A percentile compares a stretch with the other conserved stretches of the same genome.
These are phyloP conservation scores for Neurospora tetrasperma DNA, from an alignment of 495 filamentous ascomycete species.

Conservation along the genomic window DNA sequence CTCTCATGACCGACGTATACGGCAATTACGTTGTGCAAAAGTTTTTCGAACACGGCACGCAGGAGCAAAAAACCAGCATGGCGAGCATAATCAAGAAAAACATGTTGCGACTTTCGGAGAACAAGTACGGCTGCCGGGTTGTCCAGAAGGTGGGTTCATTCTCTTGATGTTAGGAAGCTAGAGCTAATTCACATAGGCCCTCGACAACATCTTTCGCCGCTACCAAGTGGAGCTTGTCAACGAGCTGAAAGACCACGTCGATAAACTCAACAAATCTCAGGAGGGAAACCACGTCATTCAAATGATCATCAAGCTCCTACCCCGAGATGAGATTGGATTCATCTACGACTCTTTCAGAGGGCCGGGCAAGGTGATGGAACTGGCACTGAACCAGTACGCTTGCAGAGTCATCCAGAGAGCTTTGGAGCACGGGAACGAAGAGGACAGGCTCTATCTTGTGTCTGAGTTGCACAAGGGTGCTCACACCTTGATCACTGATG, in stretches of 20 bases:
- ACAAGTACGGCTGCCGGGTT: conserved; percentile 94
- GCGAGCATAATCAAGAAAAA: conserved; percentile 81
- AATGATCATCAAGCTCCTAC: conserved; percentile 84
- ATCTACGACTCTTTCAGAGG: conserved; percentile 78
- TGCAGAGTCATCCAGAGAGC: conserved; percentile 93
- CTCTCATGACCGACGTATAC: conserved; percentile 93
- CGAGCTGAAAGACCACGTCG: conserved; percentile 70
- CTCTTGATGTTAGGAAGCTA: neutral
- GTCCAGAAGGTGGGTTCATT: conserved; percentile 67
- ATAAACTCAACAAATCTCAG: conserved; percentile 75
- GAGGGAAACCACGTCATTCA: conserved; percentile 98
- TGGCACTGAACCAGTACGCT: conserved; percentile 75
- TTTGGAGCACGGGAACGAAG: conserved; percentile 72
- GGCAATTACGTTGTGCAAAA: conserved; percentile 99
- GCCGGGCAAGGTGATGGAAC: conserved; percentile 51
- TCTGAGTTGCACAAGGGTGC: conserved; percentile 69
- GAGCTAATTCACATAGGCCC: conserved; percentile 45
- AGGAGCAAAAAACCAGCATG: conserved; percentile 80
- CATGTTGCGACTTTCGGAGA: conserved; percentile 64
- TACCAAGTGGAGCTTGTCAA: conserved; percentile 78
- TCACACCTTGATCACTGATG: conserved; percentile 65
- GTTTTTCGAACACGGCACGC: conserved; percentile 93
- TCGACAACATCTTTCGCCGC: conserved; percentile 84
- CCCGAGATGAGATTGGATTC: conserved; percentile 71
- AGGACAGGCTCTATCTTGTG: conserved; percentile 60